Base-by-base conservation (phyloP, 2,329 filamentous ascomycete species). In the Aspergillus sp. region DNA sequence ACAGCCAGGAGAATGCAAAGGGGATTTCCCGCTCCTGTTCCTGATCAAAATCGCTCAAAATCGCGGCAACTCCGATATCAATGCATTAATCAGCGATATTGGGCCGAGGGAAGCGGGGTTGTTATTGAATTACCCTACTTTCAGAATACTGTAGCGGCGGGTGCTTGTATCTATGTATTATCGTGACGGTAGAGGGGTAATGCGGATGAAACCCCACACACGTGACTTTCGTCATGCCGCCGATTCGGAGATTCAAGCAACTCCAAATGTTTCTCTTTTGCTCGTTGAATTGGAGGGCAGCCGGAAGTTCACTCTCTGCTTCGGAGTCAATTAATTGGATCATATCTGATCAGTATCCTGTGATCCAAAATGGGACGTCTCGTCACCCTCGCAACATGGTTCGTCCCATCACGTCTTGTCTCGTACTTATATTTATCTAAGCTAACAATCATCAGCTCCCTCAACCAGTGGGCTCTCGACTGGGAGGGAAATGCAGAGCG, bases 401-500 rank as follows among this genome's bases (percentile, higher is more conserved):
- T 60, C n/a, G 67, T 47, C 11, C 33, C 33, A 19, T 17, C 11
- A 15, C 37, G 27, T 21, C 15, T 17, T 40, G 53, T 21, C 25
- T 17, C 25, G 15, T 52, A 25, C 48, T 21, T 39, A 40, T 45
- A 12, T 19, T 7, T 8, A 33, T 19, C 31, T 60, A 45, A 25
- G 25, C 64, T 65, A 35, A 64, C 49, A 46, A n/a, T 49, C 23
- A n/a, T 40, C 37, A 70, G 68, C 59, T 70, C 70, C 47, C 70
- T 79, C 6, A 79, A 79, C 52, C 77, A 79, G 64, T 79, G 77
- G 77, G 75, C 83, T 52, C 78, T 89, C 7, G 86, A 88, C 67
- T 88, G 84, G 64, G 78, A 83, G 61, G 87, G 86, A 39, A 90
- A 90, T 66, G 72, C 79, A 2, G 78, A 81, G 49, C 79, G 88